Evolutionary conservation across 2,329 filamentous ascomycete species (phyloP).

Genomic region (Penicillium sp.): DNA sequence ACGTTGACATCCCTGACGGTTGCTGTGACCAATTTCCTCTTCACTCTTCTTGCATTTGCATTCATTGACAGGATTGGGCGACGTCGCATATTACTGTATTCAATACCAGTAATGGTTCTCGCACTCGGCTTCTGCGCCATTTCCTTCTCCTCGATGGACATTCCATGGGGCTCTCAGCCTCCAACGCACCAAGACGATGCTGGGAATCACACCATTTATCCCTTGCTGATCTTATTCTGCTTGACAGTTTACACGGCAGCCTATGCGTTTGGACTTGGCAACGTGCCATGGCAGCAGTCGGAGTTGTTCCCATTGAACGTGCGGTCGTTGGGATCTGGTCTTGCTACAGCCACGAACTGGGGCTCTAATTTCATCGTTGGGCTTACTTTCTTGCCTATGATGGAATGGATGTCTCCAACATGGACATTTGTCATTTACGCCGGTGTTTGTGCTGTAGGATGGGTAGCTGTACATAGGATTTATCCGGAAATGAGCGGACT

Average conservation of each 20-base stretch:
- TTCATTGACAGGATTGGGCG: slow-evolving; percentile 80
- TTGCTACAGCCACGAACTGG: slow-evolving; percentile 80
- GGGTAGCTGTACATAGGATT: slow-evolving; percentile 67
- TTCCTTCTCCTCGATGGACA: slow-evolving; percentile 67
- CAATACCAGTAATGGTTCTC: slow-evolving; percentile 78
- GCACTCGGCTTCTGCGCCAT: slow-evolving; percentile 71
- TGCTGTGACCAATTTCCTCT: slow-evolving; percentile 78
- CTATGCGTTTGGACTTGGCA: slow-evolving; percentile 85
- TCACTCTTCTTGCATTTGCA: slow-evolving; percentile 72
- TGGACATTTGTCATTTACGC: slow-evolving; percentile 85
- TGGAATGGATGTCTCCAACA: slow-evolving; percentile 70
- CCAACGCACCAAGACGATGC: slow-evolving; percentile 20
- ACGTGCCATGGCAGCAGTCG: slow-evolving; percentile 94
- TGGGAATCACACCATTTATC: slow-evolving; percentile 34
- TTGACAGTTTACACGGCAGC: slow-evolving; percentile 82
- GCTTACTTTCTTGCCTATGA: slow-evolving; percentile 83
- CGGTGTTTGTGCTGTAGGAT: slow-evolving; percentile 65
- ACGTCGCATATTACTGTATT: slow-evolving; percentile 76
- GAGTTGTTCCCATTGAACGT: slow-evolving; percentile 77
- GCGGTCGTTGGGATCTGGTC: slow-evolving; percentile 62
- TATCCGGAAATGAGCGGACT: slow-evolving; percentile 87
- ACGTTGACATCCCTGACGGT: slow-evolving; percentile 79
- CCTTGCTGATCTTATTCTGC: slow-evolving; percentile 65
- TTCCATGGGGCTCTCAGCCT: slow-evolving; percentile 32
- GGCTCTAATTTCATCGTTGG: slow-evolving; percentile 82